Evolutionary conservation across 371 early-diverging fungal species (phyloP).

Genomic region (Circinella umbellata): DNA sequence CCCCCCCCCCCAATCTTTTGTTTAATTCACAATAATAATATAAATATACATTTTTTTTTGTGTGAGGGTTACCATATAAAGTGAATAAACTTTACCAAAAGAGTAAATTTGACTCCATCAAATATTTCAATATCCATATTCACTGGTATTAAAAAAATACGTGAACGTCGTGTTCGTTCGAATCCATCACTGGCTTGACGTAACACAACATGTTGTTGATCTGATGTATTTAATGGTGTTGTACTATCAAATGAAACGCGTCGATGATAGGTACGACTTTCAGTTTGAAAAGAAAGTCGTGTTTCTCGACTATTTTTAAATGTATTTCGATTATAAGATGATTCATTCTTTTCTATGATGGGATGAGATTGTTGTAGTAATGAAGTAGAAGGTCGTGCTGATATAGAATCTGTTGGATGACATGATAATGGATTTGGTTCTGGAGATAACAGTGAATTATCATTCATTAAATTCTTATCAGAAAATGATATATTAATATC

Average conservation of each 20-base stretch:
- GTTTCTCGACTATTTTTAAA: neutral
- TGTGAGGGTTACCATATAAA: too few species aligned
- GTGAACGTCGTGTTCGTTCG: constrained; percentile 21
- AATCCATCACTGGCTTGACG: constrained; percentile 25
- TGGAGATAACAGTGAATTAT: too few species aligned
- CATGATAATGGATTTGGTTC: neutral
- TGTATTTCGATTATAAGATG: constrained; percentile 7
- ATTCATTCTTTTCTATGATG: neutral
- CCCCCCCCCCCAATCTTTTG: too few species aligned
- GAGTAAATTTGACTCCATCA: constrained; percentile 23
- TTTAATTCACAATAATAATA: too few species aligned
- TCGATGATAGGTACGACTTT: constrained; percentile 47
- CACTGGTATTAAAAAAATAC: constrained; percentile 32
- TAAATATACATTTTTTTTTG: too few species aligned
- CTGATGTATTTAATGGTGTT: constrained; percentile 4
- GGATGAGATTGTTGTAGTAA: too few species aligned
- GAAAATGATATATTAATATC: too few species aligned
- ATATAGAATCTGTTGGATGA: constrained; percentile 19
- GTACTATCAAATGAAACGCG: constrained; percentile 40
- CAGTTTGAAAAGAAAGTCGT: constrained; percentile 22
- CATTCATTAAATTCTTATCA: too few species aligned
- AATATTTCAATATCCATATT: constrained; percentile 22
- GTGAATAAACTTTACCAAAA: too few species aligned
- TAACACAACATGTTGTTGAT: constrained; percentile 24
- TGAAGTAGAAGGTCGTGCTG: constrained; percentile 12